Base-by-base conservation (phyloP, 176 grass and related monocot species). In the Eragrostis curvula region DNA sequence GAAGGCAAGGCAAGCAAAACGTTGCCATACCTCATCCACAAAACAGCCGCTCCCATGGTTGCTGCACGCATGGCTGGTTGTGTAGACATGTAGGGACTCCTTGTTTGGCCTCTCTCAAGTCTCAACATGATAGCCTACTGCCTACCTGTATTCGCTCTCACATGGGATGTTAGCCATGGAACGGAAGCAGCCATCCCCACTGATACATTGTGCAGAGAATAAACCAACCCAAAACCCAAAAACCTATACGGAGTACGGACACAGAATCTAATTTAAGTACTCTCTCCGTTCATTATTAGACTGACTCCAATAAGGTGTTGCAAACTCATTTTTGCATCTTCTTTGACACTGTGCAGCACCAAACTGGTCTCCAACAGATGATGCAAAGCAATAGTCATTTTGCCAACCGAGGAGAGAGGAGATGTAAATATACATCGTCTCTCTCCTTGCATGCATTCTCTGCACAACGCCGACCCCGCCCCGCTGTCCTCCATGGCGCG, bases 1-100 rank as follows among this genome's bases (percentile, higher is more conserved):
- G 29, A 79, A 84, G 69, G 48, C 59, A 73, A 88, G 86, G 30
- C 16, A 82, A 57, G 58, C 47, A 73, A 51, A 18, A 8, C 12
- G 44, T 3, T 75, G 62, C 49, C 49, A 20, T 52, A 1, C 18
- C 53, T 28, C 55, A 55, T 53, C 46, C 18, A 14, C 20, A 48
- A 64, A 56, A 57, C 56, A 61, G 30, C 11, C 24, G 43, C 41
- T 20, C 28, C 12, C 39, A 12, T 24, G 7, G 42, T 76, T 28
- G 18, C 30, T 27, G 9, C 7, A 58, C 58, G 6, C 74, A 40
- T 79, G 72, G 5, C 43, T 85, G 65, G 7, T n/a, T 50, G 58
- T 12, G 50, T 18, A 84, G 24, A 9, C 43, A 10, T 45, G 43
- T 66, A 39, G 62, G 30, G 32, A 15, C 42, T n/a, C 58, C 25